Percentiles rank a stretch among this genome's conserved stretches.
phyloP scores from a whole-genome alignment of 768 basidiomycete species.

The Amanita muscaria region DNA sequence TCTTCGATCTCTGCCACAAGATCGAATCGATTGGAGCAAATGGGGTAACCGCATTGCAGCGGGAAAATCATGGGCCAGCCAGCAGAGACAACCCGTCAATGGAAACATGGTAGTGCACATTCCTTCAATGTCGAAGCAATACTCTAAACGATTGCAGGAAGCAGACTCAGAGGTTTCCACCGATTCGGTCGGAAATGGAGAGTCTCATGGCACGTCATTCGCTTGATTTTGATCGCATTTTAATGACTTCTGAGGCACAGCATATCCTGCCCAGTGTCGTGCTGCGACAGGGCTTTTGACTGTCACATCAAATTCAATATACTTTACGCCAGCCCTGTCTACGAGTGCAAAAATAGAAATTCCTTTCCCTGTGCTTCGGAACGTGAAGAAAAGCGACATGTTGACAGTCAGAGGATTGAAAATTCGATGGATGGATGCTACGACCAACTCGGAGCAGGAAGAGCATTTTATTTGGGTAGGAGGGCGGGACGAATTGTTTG shows the following conservation, averaged over 20 bases:
- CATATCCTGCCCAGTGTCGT: conserved; percentile 50
- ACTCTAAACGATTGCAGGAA: background rate
- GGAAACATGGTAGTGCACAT: conserved; percentile 23
- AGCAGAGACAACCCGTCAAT: conserved; percentile 32
- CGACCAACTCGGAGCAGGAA: conserved; percentile 29
- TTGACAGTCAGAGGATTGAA: conserved; percentile 38
- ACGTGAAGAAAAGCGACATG: conserved; percentile 49
- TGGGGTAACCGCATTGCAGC: conserved; percentile 40
- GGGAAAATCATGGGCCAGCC: conserved; percentile 35
- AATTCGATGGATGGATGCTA: conserved; percentile 32
- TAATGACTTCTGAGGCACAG: conserved; percentile 22
- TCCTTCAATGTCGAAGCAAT: conserved; percentile 6
- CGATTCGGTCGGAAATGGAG: conserved; percentile 9
- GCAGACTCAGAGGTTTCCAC: conserved; percentile 13
- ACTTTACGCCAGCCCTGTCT: conserved; percentile 48
- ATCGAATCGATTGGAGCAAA: conserved; percentile 43
- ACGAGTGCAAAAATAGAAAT: conserved; percentile 37
- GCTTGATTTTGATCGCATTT: background rate
- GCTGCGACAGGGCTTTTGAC: conserved; percentile 53
- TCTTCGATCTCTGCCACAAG: conserved; percentile 1
- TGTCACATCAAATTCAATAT: conserved; percentile 37
- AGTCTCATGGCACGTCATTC: conserved; percentile 29
- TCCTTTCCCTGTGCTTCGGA: conserved; percentile 35
- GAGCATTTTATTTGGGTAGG: conserved; percentile 55
- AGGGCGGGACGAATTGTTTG: conserved; percentile 58